Base-by-base conservation (phyloP, 192 early-diverging fungal genomes). In the Coemansia sp. region DNA sequence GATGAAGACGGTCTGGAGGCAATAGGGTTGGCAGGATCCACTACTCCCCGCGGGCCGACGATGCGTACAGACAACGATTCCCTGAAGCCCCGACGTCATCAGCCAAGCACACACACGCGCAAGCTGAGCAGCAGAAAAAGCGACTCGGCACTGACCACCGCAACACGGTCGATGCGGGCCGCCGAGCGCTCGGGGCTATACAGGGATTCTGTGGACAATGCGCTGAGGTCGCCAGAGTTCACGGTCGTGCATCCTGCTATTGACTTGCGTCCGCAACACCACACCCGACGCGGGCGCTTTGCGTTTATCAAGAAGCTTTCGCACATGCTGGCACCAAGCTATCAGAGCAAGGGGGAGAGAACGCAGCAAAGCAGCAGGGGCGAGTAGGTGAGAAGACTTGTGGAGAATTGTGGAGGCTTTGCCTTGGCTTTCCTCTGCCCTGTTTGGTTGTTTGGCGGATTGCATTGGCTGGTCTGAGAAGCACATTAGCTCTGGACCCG, bases 111-210 rank as follows among this genome's bases (percentile, higher is more conserved):
- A 42, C 78, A 72, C 15, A 64, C 62, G 67, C 73, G 78, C 63
- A 75, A 71, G 53, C 64, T 82, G 53, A 82, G 74, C 65, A 76
- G 68, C 62, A 64, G 79, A 21, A 75, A 75, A 40, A 82, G 79
- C 64, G 79, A 82, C 71, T 74, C 74, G 43, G 79, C 79, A 23
- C 68, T 82, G 58, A 82, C 79, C 11, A 76, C 74, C 4, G 74
- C 74, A 1, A 74, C 74, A 1, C 47, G 79, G 37, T 82, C 79
- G n/a, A 72, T 75, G 74, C 67, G 63, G 3, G 65, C 62, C 3
- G 65, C 58, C 3, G 71, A 69, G 41, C 44, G 68, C 41, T 9
- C 43, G 32, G 58, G 52, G 60, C 58, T 47, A 23, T 70, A 64
- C 64, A 45, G 57, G 12, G 75, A 82, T 60, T 82, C 79, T 49